These are phyloP conservation scores for Acidomyces sp. DNA, from an alignment of 495 filamentous ascomycete genomes.

Conservation along the genomic window DNA sequence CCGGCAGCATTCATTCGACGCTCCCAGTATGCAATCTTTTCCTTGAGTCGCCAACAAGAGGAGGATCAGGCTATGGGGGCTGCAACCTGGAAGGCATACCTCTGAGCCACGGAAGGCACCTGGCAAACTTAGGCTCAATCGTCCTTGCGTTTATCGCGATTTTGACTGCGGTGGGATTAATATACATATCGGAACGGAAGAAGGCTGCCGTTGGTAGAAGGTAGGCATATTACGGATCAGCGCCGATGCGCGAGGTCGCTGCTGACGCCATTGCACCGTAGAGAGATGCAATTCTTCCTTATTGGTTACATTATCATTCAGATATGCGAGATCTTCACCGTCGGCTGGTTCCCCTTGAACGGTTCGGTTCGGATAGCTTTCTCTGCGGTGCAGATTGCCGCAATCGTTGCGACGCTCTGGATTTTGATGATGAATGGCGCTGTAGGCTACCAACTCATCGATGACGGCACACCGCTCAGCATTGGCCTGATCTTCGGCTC, in stretches of 20 bases:
- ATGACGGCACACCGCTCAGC: conserved; percentile 82
- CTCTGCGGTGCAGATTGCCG: conserved; percentile 80
- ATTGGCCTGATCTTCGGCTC: conserved; percentile 62
- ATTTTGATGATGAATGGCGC: conserved; percentile 83
- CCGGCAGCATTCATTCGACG: conserved; percentile 44
- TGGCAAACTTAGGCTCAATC: conserved; percentile 93
- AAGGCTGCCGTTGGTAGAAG: conserved; percentile 87
- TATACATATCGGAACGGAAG: conserved; percentile 81
- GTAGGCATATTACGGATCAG: no score
- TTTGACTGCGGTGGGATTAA: conserved; percentile 44
- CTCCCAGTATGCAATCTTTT: conserved; percentile 87
- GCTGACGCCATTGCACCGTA: conserved; percentile 27
- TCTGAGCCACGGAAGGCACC: conserved; percentile 42
- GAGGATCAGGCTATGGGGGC: conserved; percentile 38
- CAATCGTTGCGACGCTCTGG: conserved; percentile 80
- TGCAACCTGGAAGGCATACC: conserved; percentile 63
- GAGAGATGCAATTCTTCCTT: conserved; percentile 94
- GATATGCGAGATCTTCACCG: conserved; percentile 92
- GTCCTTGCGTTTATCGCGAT: conserved; percentile 69
- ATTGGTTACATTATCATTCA: conserved; percentile 74
- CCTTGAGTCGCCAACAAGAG: conserved; percentile 38
- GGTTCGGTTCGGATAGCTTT: conserved; percentile 63
- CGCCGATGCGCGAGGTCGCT: conserved; percentile 3
- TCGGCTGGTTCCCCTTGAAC: conserved; percentile 72
- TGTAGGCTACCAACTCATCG: conserved; percentile 84